phyloP scores from a whole-genome alignment of 352 stramenopile genomes.

The Hyaloperonospora brassicae region DNA sequence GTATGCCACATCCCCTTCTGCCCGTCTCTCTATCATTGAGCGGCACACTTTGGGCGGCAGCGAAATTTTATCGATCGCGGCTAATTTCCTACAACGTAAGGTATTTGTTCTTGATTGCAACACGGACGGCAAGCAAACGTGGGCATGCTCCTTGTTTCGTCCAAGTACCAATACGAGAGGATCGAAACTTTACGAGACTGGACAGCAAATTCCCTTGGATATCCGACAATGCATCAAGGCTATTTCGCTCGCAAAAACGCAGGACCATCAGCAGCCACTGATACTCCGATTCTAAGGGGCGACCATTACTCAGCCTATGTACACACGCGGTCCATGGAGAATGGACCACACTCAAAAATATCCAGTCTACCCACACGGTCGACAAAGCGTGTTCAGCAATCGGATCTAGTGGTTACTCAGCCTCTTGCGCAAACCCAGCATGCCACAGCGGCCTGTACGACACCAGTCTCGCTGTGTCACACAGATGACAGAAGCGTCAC shows the following conservation, averaged over 20 bases:
- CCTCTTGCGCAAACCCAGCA: too few relatives aligned
- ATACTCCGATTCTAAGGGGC: not conserved
- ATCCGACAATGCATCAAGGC: not conserved
- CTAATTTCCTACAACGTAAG: not conserved
- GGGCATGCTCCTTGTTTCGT: not conserved
- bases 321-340: too few relatives aligned
- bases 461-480: too few relatives aligned
- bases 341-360: too few relatives aligned
- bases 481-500: too few relatives aligned
- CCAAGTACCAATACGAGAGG: not conserved
- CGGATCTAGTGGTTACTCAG: too few relatives aligned
- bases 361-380: too few relatives aligned
- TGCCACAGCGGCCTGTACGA: too few relatives aligned
- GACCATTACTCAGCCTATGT: not conserved
- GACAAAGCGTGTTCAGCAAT: too few relatives aligned
- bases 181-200: not conserved
- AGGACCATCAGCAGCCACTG: not conserved
- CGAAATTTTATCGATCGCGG: not conserved
- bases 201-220: not conserved
- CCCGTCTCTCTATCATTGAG: not conserved
- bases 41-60: slow-evolving; percentile 3
- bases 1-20: not conserved
- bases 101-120: not conserved
- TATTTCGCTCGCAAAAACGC: too few relatives aligned
- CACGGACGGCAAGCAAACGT: not conserved